These are phyloP conservation scores for Starmerella powellii DNA, from an alignment of 805 yeast genomes.

Conservation along the genomic window DNA sequence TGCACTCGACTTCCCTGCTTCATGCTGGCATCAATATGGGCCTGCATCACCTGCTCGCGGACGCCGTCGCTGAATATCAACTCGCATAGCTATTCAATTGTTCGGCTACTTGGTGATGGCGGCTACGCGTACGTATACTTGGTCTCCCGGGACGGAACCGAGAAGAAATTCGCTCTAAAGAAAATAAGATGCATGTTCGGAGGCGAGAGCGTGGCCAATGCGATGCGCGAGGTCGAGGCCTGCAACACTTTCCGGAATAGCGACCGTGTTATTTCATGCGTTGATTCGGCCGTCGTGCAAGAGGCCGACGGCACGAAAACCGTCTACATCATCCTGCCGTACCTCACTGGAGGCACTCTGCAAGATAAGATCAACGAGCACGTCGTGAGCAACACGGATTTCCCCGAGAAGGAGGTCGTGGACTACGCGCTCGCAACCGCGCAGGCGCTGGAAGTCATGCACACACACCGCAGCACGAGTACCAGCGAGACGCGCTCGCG, in stretches of 20 bases:
- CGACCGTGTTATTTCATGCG: slow-evolving; percentile 53
- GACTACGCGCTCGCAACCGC: slow-evolving; percentile 43
- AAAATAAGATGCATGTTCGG: slow-evolving; percentile 84
- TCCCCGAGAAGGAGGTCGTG: slow-evolving; percentile 56
- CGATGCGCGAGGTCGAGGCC: slow-evolving; percentile 65
- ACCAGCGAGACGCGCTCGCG: neutral
- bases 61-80: slow-evolving; percentile 52
- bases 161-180: slow-evolving; percentile 56
- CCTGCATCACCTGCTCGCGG: slow-evolving; percentile 32
- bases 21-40: slow-evolving; percentile 16
- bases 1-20: neutral
- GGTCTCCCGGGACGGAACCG: slow-evolving; percentile 41
- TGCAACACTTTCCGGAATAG: slow-evolving; percentile 53
- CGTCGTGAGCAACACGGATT: slow-evolving; percentile 41
- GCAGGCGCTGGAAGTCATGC: slow-evolving; percentile 66
- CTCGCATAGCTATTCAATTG: slow-evolving; percentile 47
- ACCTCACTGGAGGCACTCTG: slow-evolving; percentile 55
- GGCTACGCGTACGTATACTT: slow-evolving; percentile 79
- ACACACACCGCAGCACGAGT: slow-evolving; percentile 37
- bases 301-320: slow-evolving; percentile 72
- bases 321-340: slow-evolving; percentile 70
- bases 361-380: slow-evolving; percentile 67
- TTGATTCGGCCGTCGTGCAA: slow-evolving; percentile 60
- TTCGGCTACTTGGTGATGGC: slow-evolving; percentile 76
- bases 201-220: slow-evolving; percentile 56